Evolutionary conservation across 2,329 filamentous ascomycete genomes (phyloP).

Genomic region (Fusarium pseudoanthophilum): DNA sequence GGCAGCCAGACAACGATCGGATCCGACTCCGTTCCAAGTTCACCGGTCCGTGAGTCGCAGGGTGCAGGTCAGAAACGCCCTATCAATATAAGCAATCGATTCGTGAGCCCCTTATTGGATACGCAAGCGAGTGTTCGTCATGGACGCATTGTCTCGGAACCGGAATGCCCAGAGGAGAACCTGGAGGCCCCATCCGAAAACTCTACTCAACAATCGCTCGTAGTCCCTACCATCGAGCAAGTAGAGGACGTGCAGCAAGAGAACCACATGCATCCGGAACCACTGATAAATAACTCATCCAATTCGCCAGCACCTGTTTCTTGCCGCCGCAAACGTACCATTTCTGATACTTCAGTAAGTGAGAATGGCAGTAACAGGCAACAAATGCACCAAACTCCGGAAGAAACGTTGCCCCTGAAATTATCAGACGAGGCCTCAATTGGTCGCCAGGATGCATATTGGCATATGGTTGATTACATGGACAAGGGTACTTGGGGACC

Average conservation of each 20-base stretch:
- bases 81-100: not conserved
- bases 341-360: conserved; percentile 17
- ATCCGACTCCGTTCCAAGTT: conserved; percentile 11
- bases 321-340: conserved; percentile 34
- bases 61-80: not conserved
- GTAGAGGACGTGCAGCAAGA: not conserved
- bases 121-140: conserved; percentile 3
- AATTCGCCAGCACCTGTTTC: not conserved
- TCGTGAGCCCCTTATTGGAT: conserved; percentile 8
- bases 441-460: conserved; percentile 48
- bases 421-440: conserved; percentile 37
- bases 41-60: not conserved
- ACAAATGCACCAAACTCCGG: conserved; percentile 16
- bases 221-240: not conserved
- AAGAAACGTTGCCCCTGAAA: conserved; percentile 23
- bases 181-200: not conserved
- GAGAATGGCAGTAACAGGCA: not conserved
- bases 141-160: not conserved
- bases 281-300: not conserved
- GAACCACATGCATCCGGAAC: not conserved
- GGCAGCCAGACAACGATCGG: conserved; percentile 32
- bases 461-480: conserved; percentile 47
- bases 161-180: not conserved
- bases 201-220: not conserved
- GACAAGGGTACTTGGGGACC: conserved; percentile 45